A percentile compares a stretch with the other conserved stretches of the same genome.
These are phyloP conservation scores for Candida ovalis DNA, from an alignment of 805 yeast species.

Conservation along the genomic window DNA sequence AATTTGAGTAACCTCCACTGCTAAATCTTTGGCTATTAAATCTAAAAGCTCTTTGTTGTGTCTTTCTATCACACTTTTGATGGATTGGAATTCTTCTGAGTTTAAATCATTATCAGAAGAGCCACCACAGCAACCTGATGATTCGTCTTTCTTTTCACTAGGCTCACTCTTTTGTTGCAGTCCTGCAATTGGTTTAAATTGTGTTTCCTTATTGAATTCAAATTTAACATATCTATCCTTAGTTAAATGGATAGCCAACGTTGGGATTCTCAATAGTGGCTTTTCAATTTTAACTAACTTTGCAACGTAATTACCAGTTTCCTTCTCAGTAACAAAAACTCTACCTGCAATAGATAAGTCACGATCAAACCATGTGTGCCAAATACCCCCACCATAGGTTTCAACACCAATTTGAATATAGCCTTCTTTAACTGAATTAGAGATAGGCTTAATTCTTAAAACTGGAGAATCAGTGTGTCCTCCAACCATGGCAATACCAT, in stretches of 20 bases:
- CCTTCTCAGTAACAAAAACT: conserved; percentile 58
- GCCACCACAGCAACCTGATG: conserved; percentile 43
- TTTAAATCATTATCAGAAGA: conserved; percentile 32
- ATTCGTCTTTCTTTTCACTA: conserved; percentile 5
- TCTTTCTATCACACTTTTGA: conserved; percentile 62
- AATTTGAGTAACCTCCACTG: conserved; percentile 49
- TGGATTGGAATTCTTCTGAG: conserved; percentile 57
- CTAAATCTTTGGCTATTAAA: conserved; percentile 63
- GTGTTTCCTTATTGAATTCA: conserved; percentile 86
- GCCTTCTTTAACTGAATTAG: conserved; percentile 66
- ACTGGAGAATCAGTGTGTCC: conserved; percentile 97
- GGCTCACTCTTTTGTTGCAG: conserved; percentile 22
- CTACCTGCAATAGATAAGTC: conserved; percentile 91
- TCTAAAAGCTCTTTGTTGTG: conserved; percentile 72
- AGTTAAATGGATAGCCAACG: conserved; percentile 88
- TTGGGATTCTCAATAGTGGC: conserved; percentile 88
- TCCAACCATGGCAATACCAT: conserved; percentile 84
- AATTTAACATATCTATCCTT: conserved; percentile 73
- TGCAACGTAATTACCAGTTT: conserved; percentile 50
- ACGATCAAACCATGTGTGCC: conserved; percentile 97
- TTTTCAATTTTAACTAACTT: conserved; percentile 73
- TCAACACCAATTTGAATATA: conserved; percentile 90
- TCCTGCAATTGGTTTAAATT: conserved; percentile 84
- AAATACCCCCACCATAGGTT: conserved; percentile 91
- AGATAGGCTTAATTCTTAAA: conserved; percentile 81